Evolutionary conservation across 257 asterid genomes (phyloP).

Genomic region (Datura wrightii): DNA sequence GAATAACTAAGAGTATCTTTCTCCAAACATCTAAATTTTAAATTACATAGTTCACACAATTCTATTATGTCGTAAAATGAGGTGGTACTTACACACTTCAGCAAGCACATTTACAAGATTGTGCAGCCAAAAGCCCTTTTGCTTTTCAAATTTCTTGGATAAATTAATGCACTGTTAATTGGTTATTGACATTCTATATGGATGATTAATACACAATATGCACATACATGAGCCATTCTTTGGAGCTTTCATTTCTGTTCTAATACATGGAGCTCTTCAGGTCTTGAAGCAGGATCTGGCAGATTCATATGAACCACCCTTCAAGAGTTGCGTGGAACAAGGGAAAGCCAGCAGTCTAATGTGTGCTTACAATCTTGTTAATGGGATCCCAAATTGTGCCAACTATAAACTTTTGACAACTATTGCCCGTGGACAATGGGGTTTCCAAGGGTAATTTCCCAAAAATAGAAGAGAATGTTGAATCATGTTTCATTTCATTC

Average conservation of each 20-base stretch:
- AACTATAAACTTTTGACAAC: conserved; percentile 53
- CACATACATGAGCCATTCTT: too few species aligned
- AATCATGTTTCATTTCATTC: background rate
- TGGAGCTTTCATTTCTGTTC: background rate
- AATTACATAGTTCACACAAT: background rate
- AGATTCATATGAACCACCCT: conserved; percentile 78
- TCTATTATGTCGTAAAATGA: background rate
- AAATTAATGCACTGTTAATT: too few species aligned
- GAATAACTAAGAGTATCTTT: background rate
- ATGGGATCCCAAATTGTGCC: conserved; percentile 77
- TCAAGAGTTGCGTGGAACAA: conserved; percentile 61
- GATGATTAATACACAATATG: too few species aligned
- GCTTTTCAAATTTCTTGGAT: too few species aligned
- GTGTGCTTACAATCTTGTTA: conserved; percentile 75
- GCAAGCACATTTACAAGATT: background rate
- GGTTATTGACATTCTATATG: too few species aligned
- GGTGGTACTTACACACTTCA: background rate
- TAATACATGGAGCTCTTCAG: conserved; percentile 36
- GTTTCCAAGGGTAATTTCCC: conserved; percentile 60
- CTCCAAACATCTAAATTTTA: background rate
- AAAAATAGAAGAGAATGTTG: background rate
- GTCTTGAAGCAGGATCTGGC: conserved; percentile 72
- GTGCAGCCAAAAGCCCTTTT: too few species aligned
- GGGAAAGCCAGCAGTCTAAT: conserved; percentile 70
- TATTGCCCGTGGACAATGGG: conserved; percentile 70